phyloP scores from a whole-genome alignment of 2,329 filamentous ascomycete species.

The Dothidotthia symphoricarpi region DNA sequence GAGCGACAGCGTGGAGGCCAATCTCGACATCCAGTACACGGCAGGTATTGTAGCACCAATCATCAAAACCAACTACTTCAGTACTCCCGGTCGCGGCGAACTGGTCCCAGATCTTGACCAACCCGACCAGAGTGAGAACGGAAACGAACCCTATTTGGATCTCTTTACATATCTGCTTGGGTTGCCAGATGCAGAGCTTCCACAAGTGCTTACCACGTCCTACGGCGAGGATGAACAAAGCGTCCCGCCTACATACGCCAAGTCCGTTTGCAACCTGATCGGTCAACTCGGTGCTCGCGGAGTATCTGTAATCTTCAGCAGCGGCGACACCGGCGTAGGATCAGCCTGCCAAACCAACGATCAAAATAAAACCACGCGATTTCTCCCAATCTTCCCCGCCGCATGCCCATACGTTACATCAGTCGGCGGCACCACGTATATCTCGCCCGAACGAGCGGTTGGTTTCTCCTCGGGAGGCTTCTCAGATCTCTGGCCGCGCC shows the following conservation, averaged over 20 bases:
- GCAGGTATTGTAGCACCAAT: constrained; percentile 45
- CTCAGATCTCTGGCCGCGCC: constrained; percentile 45
- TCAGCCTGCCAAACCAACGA: constrained; percentile 49
- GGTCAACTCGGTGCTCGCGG: constrained; percentile 43
- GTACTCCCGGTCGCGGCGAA: constrained; percentile 47
- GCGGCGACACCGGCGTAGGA: constrained; percentile 43
- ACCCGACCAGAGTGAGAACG: constrained; percentile 42
- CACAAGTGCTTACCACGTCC: constrained; percentile 40
- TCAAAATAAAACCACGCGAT: constrained; percentile 45
- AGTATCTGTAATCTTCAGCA: constrained; percentile 43
- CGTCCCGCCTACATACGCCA: constrained; percentile 38
- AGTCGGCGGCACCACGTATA: constrained; percentile 44
- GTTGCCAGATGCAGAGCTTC: constrained; percentile 37
- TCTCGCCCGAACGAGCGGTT: constrained; percentile 43
- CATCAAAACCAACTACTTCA: constrained; percentile 49
- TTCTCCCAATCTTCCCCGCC: constrained; percentile 49
- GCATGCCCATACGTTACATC: constrained; percentile 51
- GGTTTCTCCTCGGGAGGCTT: constrained; percentile 48
- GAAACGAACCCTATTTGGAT: constrained; percentile 51
- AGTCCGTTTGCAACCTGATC: constrained; percentile 42
- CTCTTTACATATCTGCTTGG: constrained; percentile 40
- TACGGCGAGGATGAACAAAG: constrained; percentile 45
- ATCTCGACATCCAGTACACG: constrained; percentile 53
- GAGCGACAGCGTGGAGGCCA: constrained; percentile 49
- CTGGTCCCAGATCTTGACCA: constrained; percentile 52